phyloP scores from a whole-genome alignment of 1,139 yeast genomes.

The Spathaspora sp. region DNA sequence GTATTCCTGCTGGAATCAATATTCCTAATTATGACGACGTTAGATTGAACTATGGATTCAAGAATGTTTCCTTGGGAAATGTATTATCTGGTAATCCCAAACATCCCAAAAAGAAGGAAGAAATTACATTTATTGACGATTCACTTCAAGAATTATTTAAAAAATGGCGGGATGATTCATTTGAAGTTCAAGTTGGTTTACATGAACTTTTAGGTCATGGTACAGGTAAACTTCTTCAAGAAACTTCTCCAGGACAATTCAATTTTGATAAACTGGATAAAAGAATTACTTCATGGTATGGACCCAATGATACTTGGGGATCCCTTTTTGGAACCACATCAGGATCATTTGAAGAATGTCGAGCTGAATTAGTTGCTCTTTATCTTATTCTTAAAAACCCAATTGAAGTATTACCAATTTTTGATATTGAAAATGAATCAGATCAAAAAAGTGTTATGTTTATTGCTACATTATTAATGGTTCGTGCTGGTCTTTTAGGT shows the following conservation, averaged over 20 bases:
- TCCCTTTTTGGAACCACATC: conserved; percentile 78
- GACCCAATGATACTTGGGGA: conserved; percentile 87
- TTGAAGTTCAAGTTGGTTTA: conserved; percentile 90
- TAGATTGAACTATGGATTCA: conserved; percentile 78
- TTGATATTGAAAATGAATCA: conserved; percentile 57
- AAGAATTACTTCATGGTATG: conserved; percentile 67
- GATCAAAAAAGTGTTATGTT: conserved; percentile 65
- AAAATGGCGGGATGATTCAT: conserved; percentile 76
- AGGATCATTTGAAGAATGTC: conserved; percentile 88
- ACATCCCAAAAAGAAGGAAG: conserved; percentile 65
- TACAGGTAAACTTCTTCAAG: conserved; percentile 75
- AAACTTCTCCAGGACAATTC: conserved; percentile 60
- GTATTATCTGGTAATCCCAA: conserved; percentile 67
- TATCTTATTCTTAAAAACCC: conserved; percentile 68
- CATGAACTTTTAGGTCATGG: conserved; percentile 95
- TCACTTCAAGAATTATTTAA: conserved; percentile 57
- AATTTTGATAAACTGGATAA: conserved; percentile 73
- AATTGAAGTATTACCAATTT: conserved; percentile 60
- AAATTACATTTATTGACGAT: conserved; percentile 62
- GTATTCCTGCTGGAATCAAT: conserved; percentile 90
- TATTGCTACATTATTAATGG: conserved; percentile 76
- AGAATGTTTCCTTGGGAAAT: conserved; percentile 85
- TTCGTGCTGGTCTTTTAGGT: conserved; percentile 80
- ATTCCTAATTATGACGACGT: conserved; percentile 92
- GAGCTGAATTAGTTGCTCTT: conserved; percentile 90